These are phyloP conservation scores for Silene noctiflora DNA, from an alignment of 179 eudicot genomes.

Conservation along the genomic window DNA sequence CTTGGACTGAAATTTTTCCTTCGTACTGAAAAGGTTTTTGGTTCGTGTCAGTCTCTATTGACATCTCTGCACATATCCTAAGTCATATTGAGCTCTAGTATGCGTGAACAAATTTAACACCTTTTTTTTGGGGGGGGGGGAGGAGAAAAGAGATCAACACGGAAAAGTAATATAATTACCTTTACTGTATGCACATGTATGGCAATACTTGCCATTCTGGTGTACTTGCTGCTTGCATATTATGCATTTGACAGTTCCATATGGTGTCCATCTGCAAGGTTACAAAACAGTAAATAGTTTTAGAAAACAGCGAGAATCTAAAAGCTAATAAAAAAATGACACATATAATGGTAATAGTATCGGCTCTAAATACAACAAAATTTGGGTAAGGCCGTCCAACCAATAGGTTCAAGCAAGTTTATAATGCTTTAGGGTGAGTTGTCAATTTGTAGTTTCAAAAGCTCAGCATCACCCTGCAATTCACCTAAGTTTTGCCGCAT, in stretches of 20 bases:
- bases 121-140: not conserved
- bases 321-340: not conserved
- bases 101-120: not conserved
- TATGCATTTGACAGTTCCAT: slow-evolving; percentile 73
- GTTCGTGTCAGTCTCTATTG: too few relatives aligned
- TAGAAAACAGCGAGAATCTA: not conserved
- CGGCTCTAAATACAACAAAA: not conserved
- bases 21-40: too few relatives aligned
- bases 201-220: slow-evolving; percentile 93
- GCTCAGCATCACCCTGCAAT: not conserved
- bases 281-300: slow-evolving; percentile 5
- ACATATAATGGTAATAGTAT: not conserved
- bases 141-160: not conserved
- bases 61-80: too few relatives aligned
- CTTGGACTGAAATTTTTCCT: not conserved
- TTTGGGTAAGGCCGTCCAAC: not conserved
- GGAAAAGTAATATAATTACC: slow-evolving; percentile 35
- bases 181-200: slow-evolving; percentile 94
- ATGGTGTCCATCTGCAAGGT: slow-evolving; percentile 86
- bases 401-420: too few relatives aligned
- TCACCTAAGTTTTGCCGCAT: not conserved
- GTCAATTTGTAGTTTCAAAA: not conserved
- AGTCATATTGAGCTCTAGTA: not conserved
- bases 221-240: slow-evolving; percentile 99
- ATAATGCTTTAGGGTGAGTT: too few relatives aligned